phyloP scores from a whole-genome alignment of 768 basidiomycete genomes.

The Termitomyces sp. region DNA sequence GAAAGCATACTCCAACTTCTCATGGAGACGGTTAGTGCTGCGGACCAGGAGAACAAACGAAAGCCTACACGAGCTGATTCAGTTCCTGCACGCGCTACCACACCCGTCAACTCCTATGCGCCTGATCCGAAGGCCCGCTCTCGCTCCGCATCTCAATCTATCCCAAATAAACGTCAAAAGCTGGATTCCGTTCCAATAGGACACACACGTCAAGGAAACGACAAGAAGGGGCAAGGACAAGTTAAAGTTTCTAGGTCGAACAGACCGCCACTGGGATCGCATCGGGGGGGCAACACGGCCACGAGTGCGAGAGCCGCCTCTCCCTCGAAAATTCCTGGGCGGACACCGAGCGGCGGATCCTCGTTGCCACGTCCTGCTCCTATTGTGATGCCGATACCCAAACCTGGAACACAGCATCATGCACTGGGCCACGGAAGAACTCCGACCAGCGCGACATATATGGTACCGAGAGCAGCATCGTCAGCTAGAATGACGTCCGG shows the following conservation, averaged over 20 bases:
- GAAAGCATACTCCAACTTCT: slow-evolving; percentile 75
- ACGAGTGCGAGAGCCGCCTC: slow-evolving; percentile 29
- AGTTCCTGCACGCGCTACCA: slow-evolving; percentile 57
- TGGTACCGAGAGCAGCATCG: slow-evolving; percentile 15
- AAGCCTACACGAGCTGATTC: slow-evolving; percentile 48
- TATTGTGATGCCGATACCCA: slow-evolving; percentile 43
- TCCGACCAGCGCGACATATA: slow-evolving; percentile 25
- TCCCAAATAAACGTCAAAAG: slow-evolving; percentile 60
- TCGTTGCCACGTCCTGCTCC: slow-evolving; percentile 32
- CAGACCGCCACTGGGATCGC: slow-evolving; percentile 35
- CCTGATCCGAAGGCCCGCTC: slow-evolving; percentile 46
- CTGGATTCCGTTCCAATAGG: slow-evolving; percentile 30
- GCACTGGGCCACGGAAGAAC: slow-evolving; percentile 50
- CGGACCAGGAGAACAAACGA: slow-evolving; percentile 78
- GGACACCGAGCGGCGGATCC: slow-evolving; percentile 24
- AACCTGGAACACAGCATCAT: slow-evolving; percentile 45
- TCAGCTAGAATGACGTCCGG: slow-evolving; percentile 15
- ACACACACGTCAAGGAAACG: slow-evolving; percentile 14
- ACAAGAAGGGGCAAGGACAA: slow-evolving; percentile 11
- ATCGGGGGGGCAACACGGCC: slow-evolving; percentile 31
- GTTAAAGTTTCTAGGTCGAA: slow-evolving; percentile 14
- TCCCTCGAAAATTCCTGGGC: slow-evolving; percentile 45
- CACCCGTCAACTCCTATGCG: slow-evolving; percentile 35
- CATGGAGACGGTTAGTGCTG: slow-evolving; percentile 62
- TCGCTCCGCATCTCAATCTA: slow-evolving; percentile 45